phyloP scores from a whole-genome alignment of 1,139 yeast genomes.

The Geotrichum siamense region DNA sequence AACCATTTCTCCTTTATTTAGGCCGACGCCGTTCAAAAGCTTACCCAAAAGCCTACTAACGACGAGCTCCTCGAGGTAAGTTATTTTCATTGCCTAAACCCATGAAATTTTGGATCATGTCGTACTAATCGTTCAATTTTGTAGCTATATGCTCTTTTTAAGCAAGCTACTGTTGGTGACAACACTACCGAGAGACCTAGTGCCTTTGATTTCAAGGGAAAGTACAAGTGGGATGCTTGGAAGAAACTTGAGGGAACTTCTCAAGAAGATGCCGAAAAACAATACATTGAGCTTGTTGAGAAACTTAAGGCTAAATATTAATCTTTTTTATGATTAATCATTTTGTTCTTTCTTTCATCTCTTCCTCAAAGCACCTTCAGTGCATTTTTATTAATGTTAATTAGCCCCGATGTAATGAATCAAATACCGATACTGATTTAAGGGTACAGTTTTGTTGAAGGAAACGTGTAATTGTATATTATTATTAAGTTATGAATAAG shows the following conservation, averaged over 20 bases:
- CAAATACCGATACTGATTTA: no score
- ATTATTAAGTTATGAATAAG: no score
- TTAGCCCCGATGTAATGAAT: no score
- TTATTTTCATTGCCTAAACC: neutral
- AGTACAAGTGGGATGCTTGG: conserved; percentile 98
- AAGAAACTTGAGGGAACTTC: conserved; percentile 74
- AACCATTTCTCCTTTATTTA: conserved; percentile 26
- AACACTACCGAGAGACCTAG: conserved; percentile 73
- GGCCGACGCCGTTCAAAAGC: conserved; percentile 75
- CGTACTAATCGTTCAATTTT: no score
- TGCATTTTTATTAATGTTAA: no score
- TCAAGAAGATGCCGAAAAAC: conserved; percentile 84
- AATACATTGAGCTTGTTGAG: conserved; percentile 72
- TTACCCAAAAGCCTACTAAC: conserved; percentile 72
- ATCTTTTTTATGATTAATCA: no score
- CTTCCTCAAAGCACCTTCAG: neutral
- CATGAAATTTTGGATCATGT: conserved; percentile 28
- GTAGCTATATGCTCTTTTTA: conserved; percentile 78
- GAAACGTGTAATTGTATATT: no score
- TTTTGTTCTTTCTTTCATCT: neutral
- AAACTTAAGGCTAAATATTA: conserved; percentile 52
- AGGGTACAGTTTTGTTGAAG: no score
- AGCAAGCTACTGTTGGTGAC: conserved; percentile 97
- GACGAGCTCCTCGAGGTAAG: conserved; percentile 57
- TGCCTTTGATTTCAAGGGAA: conserved; percentile 86